Percentiles rank a stretch among this genome's conserved stretches.
Conservation (phyloP, 208 protist species). For the Leishmania tropica region DNA sequence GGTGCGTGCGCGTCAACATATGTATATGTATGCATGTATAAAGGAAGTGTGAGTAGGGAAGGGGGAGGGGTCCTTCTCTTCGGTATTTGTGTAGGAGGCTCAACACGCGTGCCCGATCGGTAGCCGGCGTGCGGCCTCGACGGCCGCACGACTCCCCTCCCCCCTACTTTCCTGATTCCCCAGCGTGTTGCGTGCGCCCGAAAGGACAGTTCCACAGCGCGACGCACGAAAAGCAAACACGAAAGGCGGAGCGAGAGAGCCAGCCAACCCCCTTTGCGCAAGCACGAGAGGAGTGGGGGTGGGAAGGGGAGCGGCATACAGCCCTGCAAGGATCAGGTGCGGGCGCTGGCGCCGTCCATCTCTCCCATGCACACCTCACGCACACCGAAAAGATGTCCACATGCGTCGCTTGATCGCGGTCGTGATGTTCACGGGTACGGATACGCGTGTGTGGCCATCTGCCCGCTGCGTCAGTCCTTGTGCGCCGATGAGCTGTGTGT, state of each 20-base stretch:
- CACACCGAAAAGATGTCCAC: no score
- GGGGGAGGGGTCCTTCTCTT: neutral
- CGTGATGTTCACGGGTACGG: neutral
- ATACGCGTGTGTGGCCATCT: neutral
- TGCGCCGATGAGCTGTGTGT: neutral
- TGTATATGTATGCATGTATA: constrained; percentile 1
- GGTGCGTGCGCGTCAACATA: neutral
- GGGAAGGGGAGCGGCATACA: neutral
- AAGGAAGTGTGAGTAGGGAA: neutral
- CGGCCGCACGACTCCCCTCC: neutral
- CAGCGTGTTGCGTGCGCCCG: neutral
- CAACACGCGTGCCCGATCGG: neutral
- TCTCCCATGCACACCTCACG: no score
- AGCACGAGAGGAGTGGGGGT: neutral
- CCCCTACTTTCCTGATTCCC: neutral
- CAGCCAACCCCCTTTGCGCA: neutral
- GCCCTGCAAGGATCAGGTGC: neutral
- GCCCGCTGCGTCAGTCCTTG: neutral
- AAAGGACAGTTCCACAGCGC: neutral
- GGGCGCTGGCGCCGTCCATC: neutral
- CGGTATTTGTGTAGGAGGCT: neutral
- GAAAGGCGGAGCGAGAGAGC: no score
- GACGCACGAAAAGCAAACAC: neutral
- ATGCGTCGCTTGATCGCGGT: neutral
- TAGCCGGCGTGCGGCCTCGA: neutral